These are phyloP conservation scores for Amyloporia xantha DNA, from an alignment of 768 basidiomycete genomes.

Conservation along the genomic window DNA sequence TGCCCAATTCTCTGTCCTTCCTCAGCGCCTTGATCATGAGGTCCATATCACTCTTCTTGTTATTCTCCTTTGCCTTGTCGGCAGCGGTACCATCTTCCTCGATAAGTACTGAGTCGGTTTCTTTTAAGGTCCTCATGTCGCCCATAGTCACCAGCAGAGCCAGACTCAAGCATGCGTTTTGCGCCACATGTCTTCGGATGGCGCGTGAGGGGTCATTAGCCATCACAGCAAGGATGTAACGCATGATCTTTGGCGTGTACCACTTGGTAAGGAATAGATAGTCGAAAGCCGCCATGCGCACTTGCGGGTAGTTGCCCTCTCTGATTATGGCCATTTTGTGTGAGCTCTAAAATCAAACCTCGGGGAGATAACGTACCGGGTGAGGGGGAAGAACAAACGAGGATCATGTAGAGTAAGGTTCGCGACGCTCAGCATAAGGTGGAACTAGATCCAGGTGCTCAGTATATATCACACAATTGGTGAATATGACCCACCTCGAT, in stretches of 20 bases:
- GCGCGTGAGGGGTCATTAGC: conserved; percentile 77
- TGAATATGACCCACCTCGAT: conserved; percentile 59
- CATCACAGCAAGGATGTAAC: conserved; percentile 83
- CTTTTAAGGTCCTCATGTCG: conserved; percentile 79
- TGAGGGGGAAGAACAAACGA: conserved; percentile 78
- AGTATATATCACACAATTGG: background rate
- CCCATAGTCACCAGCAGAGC: conserved; percentile 84
- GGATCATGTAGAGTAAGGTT: conserved; percentile 74
- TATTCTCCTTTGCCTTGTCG: conserved; percentile 63
- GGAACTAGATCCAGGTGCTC: conserved; percentile 52
- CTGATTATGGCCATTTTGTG: no score
- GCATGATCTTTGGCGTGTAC: conserved; percentile 79
- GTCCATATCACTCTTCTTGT: conserved; percentile 78
- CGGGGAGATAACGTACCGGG: conserved; percentile 55
- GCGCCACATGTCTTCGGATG: conserved; percentile 82
- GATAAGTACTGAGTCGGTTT: conserved; percentile 70
- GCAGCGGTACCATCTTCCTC: conserved; percentile 78
- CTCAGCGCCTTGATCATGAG: conserved; percentile 80
- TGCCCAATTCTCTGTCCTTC: conserved; percentile 80
- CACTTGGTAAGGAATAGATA: conserved; percentile 86
- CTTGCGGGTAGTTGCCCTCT: conserved; percentile 89
- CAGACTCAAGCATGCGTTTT: conserved; percentile 79
- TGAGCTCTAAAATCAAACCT: no score
- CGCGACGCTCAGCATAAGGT: conserved; percentile 69
- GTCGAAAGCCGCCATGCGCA: conserved; percentile 92